phyloP scores from a whole-genome alignment of 768 basidiomycete species.

The Mycena latifolia region DNA sequence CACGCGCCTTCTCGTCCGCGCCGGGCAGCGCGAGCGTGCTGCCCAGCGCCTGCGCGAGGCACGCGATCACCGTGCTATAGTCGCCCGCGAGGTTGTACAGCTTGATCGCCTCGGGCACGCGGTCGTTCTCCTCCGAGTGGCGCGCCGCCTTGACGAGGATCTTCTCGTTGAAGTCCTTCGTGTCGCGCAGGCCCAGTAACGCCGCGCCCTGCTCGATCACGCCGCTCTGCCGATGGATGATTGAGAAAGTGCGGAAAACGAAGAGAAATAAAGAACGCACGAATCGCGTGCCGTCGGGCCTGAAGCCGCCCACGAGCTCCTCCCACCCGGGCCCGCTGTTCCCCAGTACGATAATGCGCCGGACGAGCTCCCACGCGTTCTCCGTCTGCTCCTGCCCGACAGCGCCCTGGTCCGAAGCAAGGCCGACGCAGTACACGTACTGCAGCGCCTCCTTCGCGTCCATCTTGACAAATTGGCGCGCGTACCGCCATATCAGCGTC shows the following conservation, averaged over 20 bases:
- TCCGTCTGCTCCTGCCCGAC: conserved; percentile 90
- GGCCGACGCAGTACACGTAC: conserved; percentile 90
- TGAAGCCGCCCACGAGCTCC: conserved; percentile 93
- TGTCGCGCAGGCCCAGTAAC: conserved; percentile 78
- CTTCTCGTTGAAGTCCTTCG: conserved; percentile 78
- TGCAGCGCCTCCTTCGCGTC: conserved; percentile 95
- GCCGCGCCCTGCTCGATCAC: conserved; percentile 87
- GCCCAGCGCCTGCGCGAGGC: conserved; percentile 89
- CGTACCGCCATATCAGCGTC: conserved; percentile 92
- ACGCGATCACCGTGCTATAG: conserved; percentile 87
- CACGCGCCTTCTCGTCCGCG: conserved; percentile 71
- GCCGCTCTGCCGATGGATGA: conserved; percentile 68
- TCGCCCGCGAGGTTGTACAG: conserved; percentile 96
- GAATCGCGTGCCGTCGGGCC: conserved; percentile 89
- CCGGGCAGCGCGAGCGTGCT: conserved; percentile 80
- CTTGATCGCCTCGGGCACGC: conserved; percentile 91
- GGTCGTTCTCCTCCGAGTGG: conserved; percentile 86
- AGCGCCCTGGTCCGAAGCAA: conserved; percentile 78
- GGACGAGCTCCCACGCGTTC: conserved; percentile 82
- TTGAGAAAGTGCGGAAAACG: conserved; percentile 3
- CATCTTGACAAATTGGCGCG: conserved; percentile 91
- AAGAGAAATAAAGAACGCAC: conserved; percentile 60
- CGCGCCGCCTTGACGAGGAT: conserved; percentile 89
- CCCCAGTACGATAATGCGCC: conserved; percentile 83
- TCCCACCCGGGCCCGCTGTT: conserved; percentile 90